Percentiles rank a stretch among this genome's conserved stretches.
These are phyloP conservation scores for Fusarium humuli DNA, from an alignment of 2,329 filamentous ascomycete species.

Conservation along the genomic window DNA sequence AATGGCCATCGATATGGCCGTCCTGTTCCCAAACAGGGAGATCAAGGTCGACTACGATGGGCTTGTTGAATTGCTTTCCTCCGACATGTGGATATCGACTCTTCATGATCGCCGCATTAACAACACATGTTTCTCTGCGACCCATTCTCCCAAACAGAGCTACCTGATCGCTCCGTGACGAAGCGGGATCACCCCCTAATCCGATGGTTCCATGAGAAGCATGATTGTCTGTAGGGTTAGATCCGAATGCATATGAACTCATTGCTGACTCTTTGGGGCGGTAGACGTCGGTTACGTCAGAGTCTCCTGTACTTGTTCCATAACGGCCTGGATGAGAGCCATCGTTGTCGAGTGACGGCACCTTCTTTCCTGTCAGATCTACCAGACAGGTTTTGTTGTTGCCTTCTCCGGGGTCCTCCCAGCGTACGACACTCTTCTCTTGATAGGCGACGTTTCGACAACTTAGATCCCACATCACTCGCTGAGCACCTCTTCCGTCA, in stretches of 20 bases:
- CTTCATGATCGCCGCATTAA: slow-evolving; percentile 83
- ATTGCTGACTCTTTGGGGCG: neutral
- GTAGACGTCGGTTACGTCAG: slow-evolving; percentile 3
- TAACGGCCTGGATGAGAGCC: slow-evolving; percentile 49
- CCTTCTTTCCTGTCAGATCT: slow-evolving; percentile 65
- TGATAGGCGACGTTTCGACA: slow-evolving; percentile 55
- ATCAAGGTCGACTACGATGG: slow-evolving; percentile 85
- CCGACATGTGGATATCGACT: slow-evolving; percentile 71
- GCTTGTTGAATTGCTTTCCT: slow-evolving; percentile 77
- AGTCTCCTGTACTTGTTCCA: slow-evolving; percentile 4
- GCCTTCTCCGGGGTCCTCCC: slow-evolving; percentile 69
- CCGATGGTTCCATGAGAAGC: slow-evolving; percentile 43
- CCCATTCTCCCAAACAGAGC: slow-evolving; percentile 57
- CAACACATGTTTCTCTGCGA: slow-evolving; percentile 77
- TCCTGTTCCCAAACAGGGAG: slow-evolving; percentile 64
- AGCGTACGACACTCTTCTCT: slow-evolving; percentile 59
- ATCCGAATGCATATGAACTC: slow-evolving; percentile 22
- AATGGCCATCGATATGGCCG: neutral
- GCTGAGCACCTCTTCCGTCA: slow-evolving; percentile 71
- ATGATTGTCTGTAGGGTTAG: slow-evolving; percentile 37
- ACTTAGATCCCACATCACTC: slow-evolving; percentile 69
- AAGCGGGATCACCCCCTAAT: slow-evolving; percentile 57
- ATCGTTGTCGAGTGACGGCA: slow-evolving; percentile 59
- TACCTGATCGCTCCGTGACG: slow-evolving; percentile 55
- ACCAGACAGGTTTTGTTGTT: slow-evolving; percentile 71